These are phyloP conservation scores for Globisporangium cylindrosporum DNA, from an alignment of 352 stramenopile genomes.

Conservation along the genomic window DNA sequence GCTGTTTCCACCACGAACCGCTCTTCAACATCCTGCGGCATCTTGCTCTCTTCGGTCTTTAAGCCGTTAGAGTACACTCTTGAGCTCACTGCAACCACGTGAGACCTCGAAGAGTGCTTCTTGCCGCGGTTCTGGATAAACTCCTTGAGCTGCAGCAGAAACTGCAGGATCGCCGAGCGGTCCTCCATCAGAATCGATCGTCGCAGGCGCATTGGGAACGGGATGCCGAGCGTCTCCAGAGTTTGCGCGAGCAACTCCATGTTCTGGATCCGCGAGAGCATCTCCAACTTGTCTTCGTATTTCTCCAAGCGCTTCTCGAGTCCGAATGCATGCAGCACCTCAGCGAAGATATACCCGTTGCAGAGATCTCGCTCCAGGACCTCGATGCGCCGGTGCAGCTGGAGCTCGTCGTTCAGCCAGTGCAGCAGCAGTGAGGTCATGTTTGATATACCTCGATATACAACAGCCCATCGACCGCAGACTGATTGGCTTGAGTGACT, in stretches of 20 bases:
- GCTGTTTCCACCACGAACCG: slow-evolving; percentile 45
- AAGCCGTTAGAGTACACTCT: slow-evolving; percentile 8
- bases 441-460: not conserved
- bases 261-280: slow-evolving; percentile 49
- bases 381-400: slow-evolving; percentile 41
- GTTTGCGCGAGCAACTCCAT: slow-evolving; percentile 50
- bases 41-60: not conserved
- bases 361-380: slow-evolving; percentile 61
- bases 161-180: slow-evolving; percentile 43
- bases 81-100: slow-evolving; percentile 8
- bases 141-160: slow-evolving; percentile 62
- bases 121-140: slow-evolving; percentile 32
- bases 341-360: slow-evolving; percentile 64
- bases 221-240: slow-evolving; percentile 34
- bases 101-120: slow-evolving; percentile 12
- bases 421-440: slow-evolving; percentile 62
- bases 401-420: slow-evolving; percentile 71
- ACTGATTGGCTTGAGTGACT: not conserved
- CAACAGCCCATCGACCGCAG: not conserved
- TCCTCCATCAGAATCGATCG: slow-evolving; percentile 71
- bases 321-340: slow-evolving; percentile 52
- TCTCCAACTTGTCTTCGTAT: slow-evolving; percentile 37
- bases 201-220: slow-evolving; percentile 40
- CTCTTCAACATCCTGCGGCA: slow-evolving; percentile 46
- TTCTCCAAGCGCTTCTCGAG: slow-evolving; percentile 44